Evolutionary conservation across 495 filamentous ascomycete species (phyloP), one percentile per base, ranked within the genome.

Genomic region (Hypoxylon cercidicola): DNA sequence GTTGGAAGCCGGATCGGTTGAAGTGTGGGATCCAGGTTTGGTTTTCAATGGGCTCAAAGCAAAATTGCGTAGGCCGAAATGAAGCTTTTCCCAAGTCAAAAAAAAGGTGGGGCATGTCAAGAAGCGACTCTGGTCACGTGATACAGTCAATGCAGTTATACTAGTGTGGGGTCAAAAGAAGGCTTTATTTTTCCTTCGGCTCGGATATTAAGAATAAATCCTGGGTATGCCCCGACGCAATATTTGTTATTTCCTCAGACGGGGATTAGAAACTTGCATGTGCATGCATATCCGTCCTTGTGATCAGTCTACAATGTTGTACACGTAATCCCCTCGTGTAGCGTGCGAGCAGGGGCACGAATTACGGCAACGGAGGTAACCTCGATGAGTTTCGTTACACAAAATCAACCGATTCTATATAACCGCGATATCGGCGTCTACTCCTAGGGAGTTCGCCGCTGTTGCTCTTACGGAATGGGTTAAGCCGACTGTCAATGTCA

Each of bases 201-300:
- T 28, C 25, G 25, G 25, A 28, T 28, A 28, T 28, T 28, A 28
- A 28, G 55, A 49, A 28, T 30, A 55, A 34, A 45, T 35, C 7
- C 25, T 28, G 3, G 25, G 25, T 28, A 28, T 28, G 7, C 25
- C 25, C 25, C 25, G 3, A 28, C 25, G 3, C 3, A 3, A 28
- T 7, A 28, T 28, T 28, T 28, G 25, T 3, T 28, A 28, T 28
- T 28, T 28, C 25, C 25, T 28, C 3, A 28, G 25, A 3, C 25
- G 15, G 10, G 19, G 47, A 23, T 15, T 19, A 18, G 18, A 34
- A 5, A 32, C 20, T 18, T 58, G 57, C 58, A 62, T 57, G 53
- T 49, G 35, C 58, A 62, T 62, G 34, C 59, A 68, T 68, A 68
- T 59, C 65, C 65, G 65, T 56, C 35, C 21, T 23, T 15, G 20